These are phyloP conservation scores for Cladobotryum protrusum DNA, from an alignment of 2,329 filamentous ascomycete genomes.

Conservation along the genomic window DNA sequence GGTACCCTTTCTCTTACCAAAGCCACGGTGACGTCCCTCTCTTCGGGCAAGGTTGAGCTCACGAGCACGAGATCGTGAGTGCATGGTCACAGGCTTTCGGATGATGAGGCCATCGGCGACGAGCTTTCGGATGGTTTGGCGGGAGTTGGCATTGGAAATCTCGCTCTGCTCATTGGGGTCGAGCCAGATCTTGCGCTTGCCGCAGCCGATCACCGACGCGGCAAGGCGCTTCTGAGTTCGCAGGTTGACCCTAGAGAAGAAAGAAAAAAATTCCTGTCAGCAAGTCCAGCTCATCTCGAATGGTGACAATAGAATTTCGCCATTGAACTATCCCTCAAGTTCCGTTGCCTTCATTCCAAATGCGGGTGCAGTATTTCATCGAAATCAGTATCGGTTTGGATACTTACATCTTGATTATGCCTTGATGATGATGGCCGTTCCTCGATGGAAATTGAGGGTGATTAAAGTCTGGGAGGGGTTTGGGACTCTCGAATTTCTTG, in stretches of 20 bases:
- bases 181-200: constrained; percentile 99
- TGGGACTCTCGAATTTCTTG: constrained; percentile 35
- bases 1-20: constrained; percentile 99
- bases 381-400: constrained; percentile 3
- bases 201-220: constrained; percentile 96
- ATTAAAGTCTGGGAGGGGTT: constrained; percentile 35
- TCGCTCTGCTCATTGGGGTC: constrained; percentile 99
- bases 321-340: not conserved
- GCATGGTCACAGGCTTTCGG: constrained; percentile 99
- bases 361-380: not conserved
- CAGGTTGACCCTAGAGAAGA: constrained; percentile 82
- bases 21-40: constrained; percentile 95
- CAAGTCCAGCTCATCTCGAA: constrained; percentile 10
- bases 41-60: constrained; percentile 91
- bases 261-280: constrained; percentile 24
- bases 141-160: constrained; percentile 99
- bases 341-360: not conserved
- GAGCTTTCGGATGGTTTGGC: constrained; percentile 99
- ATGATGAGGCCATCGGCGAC: constrained; percentile 99
- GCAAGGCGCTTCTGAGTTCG: constrained; percentile 99
- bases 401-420: constrained; percentile 42
- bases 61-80: constrained; percentile 94
- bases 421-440: constrained; percentile 36
- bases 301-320: not conserved
- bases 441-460: constrained; percentile 30